phyloP scores from a whole-genome alignment of 345 rosid genomes.

The Murraya koenigii region DNA sequence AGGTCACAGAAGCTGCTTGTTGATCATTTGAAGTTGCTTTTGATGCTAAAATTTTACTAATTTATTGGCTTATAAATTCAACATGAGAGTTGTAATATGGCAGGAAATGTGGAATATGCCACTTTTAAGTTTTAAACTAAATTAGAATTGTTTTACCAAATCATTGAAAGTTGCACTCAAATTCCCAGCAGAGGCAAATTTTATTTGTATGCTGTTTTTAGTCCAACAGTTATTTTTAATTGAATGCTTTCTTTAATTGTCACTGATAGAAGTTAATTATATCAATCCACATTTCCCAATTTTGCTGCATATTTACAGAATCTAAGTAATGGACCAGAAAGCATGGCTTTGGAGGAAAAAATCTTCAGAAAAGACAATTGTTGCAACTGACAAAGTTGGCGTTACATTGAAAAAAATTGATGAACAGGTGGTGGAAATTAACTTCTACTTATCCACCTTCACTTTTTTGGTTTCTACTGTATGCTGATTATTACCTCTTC shows the following conservation, averaged over 20 bases:
- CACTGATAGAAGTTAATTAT: neutral
- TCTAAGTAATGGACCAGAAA: conserved; percentile 48
- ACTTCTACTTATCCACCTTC: neutral
- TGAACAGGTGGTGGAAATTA: conserved; percentile 43
- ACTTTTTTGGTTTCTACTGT: neutral
- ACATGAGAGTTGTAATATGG: neutral
- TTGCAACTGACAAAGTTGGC: conserved; percentile 34
- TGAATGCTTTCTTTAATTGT: neutral
- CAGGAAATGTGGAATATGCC: neutral
- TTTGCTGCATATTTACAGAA: neutral
- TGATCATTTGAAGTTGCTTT: neutral
- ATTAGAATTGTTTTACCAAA: neutral
- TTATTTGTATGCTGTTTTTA: neutral
- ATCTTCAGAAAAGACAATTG: conserved; percentile 55
- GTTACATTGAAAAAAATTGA: conserved; percentile 23
- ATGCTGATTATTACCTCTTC: neutral
- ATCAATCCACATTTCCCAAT: neutral
- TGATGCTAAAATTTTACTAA: neutral
- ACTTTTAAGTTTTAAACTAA: neutral
- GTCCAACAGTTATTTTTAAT: neutral
- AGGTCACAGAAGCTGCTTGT: neutral
- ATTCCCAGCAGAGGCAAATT: neutral
- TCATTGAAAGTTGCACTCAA: neutral
- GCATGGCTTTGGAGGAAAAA: conserved; percentile 67
- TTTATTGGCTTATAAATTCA: neutral